Evolutionary conservation across 371 early-diverging fungal species (phyloP).

Genomic region (Mucor velutinosus): DNA sequence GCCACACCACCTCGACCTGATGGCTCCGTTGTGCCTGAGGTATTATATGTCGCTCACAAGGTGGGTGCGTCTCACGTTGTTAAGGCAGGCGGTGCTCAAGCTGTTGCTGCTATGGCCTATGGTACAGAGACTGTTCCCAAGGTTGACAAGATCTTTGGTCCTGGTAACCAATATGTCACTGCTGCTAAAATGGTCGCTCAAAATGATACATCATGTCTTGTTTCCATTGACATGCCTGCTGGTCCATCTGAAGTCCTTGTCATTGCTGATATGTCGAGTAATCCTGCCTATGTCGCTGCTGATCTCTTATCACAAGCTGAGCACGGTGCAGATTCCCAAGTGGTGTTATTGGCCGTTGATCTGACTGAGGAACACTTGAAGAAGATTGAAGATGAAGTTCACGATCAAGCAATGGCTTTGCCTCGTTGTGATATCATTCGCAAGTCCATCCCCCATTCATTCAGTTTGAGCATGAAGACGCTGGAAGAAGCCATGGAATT

Average conservation of each 20-base stretch:
- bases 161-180: constrained; percentile 98
- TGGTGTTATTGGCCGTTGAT: constrained; percentile 89
- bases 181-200: constrained; percentile 97
- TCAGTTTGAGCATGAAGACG: constrained; percentile 65
- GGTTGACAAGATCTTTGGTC: constrained; percentile 99
- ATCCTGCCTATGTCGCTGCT: constrained; percentile 92
- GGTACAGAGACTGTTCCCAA: constrained; percentile 95
- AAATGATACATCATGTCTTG: constrained; percentile 90
- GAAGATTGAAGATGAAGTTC: constrained; percentile 78
- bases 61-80: constrained; percentile 91
- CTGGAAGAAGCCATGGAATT: constrained; percentile 84
- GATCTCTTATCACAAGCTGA: constrained; percentile 97
- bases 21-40: constrained; percentile 92
- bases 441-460: constrained; percentile 85
- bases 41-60: constrained; percentile 97
- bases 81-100: constrained; percentile 97
- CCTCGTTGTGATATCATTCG: constrained; percentile 91
- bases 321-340: constrained; percentile 95
- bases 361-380: constrained; percentile 65
- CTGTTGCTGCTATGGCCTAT: constrained; percentile 98
- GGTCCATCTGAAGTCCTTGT: constrained; percentile 97
- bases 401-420: constrained; percentile 80
- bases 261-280: constrained; percentile 84
- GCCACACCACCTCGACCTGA: constrained; percentile 96
- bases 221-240: constrained; percentile 98